Conservation (phyloP, 306 rosid species). For the Lathyrus sativus region DNA sequence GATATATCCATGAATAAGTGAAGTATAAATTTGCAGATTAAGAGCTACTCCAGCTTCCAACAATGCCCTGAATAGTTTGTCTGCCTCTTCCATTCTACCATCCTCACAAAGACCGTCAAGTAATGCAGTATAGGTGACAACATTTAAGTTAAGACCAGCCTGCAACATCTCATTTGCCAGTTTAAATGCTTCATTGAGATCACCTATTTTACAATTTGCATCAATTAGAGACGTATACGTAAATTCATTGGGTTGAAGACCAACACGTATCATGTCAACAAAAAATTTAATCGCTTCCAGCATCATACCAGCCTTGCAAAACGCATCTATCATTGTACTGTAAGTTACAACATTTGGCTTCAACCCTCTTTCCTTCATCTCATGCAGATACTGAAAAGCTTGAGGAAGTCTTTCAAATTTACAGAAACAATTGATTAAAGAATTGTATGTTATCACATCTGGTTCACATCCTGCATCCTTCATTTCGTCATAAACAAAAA, state of each 20-base stretch:
- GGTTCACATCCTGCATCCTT: constrained; percentile 67
- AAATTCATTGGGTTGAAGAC: constrained; percentile 81
- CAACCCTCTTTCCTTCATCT: constrained; percentile 68
- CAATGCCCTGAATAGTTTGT: constrained; percentile 66
- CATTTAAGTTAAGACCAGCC: constrained; percentile 61
- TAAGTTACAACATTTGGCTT: constrained; percentile 86
- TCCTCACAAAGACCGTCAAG: constrained; percentile 81
- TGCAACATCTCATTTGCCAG: constrained; percentile 71
- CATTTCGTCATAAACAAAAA: constrained; percentile 65
- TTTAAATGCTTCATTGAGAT: constrained; percentile 67
- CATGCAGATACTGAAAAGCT: constrained; percentile 66
- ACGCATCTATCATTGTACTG: constrained; percentile 85
- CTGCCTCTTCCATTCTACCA: constrained; percentile 77
- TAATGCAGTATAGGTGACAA: constrained; percentile 70
- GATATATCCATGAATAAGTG: constrained; percentile 80
- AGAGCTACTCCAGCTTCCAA: constrained; percentile 62
- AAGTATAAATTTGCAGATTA: constrained; percentile 62
- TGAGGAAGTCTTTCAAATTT: constrained; percentile 69
- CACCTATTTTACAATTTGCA: constrained; percentile 81
- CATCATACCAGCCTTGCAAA: constrained; percentile 90
- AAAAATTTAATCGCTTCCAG: constrained; percentile 73
- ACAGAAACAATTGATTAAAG: constrained; percentile 79
- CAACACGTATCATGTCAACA: constrained; percentile 79
- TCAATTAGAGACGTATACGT: constrained; percentile 87
- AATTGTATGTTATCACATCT: constrained; percentile 72